Percentiles rank a stretch among this genome's conserved stretches.
Evolutionary conservation across 768 basidiomycete species (phyloP).

Genomic region (Clavulina sp.): DNA sequence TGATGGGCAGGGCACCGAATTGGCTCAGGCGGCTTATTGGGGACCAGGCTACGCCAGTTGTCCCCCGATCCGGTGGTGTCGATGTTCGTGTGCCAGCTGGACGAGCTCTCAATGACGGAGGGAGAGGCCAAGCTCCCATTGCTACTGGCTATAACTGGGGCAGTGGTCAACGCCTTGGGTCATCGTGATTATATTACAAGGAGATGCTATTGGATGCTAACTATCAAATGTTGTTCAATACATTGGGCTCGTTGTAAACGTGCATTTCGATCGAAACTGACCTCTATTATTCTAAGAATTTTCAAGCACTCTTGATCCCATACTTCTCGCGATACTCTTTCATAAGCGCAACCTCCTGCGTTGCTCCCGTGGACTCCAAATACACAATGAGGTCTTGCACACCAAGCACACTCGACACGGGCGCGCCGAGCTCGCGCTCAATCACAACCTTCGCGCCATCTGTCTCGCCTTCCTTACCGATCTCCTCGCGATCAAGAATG

Average conservation of each 20-base stretch:
- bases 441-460: conserved; percentile 26
- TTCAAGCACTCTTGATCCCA: conserved; percentile 21
- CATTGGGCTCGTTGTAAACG: too few relatives aligned
- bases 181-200: too few relatives aligned
- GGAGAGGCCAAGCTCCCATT: conserved; percentile 12
- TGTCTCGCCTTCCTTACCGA: conserved; percentile 44
- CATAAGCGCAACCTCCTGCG: conserved; percentile 53
- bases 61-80: neutral
- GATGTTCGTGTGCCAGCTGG: conserved; percentile 18
- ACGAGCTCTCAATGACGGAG: conserved; percentile 19
- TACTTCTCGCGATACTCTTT: conserved; percentile 57
- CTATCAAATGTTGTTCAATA: too few relatives aligned
- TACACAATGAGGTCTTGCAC: conserved; percentile 76
- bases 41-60: conserved; percentile 19
- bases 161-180: conserved; percentile 34
- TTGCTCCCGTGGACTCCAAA: conserved; percentile 51
- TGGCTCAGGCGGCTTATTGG: conserved; percentile 41
- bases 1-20: conserved; percentile 35
- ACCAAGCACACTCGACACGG: conserved; percentile 62
- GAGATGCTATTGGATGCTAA: too few relatives aligned
- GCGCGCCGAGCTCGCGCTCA: conserved; percentile 35
- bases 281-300: neutral
- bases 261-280: too few relatives aligned
- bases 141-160: conserved; percentile 34
- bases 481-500: conserved; percentile 73